Base-by-base conservation (phyloP, 225 moss, liverwort and hornwort genomes). In the Bryoerythrophyllum caledonicum region DNA sequence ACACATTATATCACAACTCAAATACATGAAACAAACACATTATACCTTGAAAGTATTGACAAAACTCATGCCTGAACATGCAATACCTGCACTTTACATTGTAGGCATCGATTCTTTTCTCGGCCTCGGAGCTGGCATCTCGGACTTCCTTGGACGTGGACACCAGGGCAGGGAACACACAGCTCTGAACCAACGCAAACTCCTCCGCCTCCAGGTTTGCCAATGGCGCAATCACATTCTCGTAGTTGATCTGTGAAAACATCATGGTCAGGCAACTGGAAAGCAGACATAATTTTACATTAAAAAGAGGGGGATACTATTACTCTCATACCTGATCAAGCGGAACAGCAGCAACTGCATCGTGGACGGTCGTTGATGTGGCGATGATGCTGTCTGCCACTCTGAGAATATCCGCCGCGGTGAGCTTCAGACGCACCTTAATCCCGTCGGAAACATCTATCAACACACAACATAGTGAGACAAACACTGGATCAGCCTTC, bases 41-140 rank as follows among this genome's bases (percentile, higher is more conserved):
- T 38, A 38, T 8, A 38, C 1, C 2, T 38, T 1, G 10, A 9
- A 8, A 38, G 32, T 5, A 32, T 32, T 32, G 32, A 32, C 65
- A n/a, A n/a, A n/a, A n/a, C n/a, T n/a, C n/a, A n/a, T n/a, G n/a
- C n/a, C n/a, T 10, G 24, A 25, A 24, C 44, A 12, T 64, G 38
- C 40, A 34, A 63, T 26, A 64, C 96, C 96, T 95, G 90, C 89
- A 91, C 78, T 85, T 91, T 25, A 91, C 85, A 88, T 86, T 91
- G 80, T 95, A 91, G 54, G 90, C 88, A 72, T 99, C 91, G 78
- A 99, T 93, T 74, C 82, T 79, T 79, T 86, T 93, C 85, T 99
- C 99, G 24, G 95, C 99, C 78, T 99, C 99, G 27, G 93, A 91
- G 75, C 95, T 99, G 23, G 99, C 99, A 76, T 95, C 93, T 30